These are phyloP conservation scores for Carex sylvatica DNA, from an alignment of 202 grass and related monocot species.

Conservation along the genomic window DNA sequence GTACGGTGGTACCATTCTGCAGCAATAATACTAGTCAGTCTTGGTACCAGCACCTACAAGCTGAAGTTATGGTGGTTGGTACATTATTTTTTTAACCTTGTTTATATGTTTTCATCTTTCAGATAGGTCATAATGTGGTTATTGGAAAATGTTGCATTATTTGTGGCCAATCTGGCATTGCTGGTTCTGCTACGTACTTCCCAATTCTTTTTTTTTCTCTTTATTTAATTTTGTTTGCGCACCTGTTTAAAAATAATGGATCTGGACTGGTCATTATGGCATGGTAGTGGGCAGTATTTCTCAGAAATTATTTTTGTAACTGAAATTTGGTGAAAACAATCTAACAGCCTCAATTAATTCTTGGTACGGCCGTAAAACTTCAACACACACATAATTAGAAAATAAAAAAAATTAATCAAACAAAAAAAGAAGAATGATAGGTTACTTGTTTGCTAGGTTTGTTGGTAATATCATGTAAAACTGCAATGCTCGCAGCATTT, in stretches of 20 bases:
- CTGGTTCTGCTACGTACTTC: conserved; percentile 76
- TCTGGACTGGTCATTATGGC: neutral
- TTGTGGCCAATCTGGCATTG: conserved; percentile 90
- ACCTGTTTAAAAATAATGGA: neutral
- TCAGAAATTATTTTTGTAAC: neutral
- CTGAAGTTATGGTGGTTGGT: neutral
- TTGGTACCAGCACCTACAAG: neutral
- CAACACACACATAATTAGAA: too few relatives aligned
- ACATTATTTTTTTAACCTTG: neutral
- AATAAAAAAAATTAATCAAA: neutral
- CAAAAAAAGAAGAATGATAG: neutral
- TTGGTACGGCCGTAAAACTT: neutral
- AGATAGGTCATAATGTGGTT: conserved; percentile 92
- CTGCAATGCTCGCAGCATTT: neutral
- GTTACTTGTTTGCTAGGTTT: neutral
- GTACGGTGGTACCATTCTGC: neutral
- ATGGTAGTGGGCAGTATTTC: neutral
- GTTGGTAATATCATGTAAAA: neutral
- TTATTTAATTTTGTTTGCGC: neutral
- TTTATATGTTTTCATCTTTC: conserved; percentile 28
- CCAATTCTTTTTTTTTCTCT: conserved; percentile 9
- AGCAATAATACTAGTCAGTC: neutral
- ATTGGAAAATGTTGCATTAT: conserved; percentile 86
- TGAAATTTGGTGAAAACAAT: neutral
- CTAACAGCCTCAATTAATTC: neutral